A percentile compares a stretch with the other conserved stretches of the same genome.
Evolutionary conservation across 805 yeast genomes (phyloP).

Genomic region (Zygosaccharomyces kombuchaensis): DNA sequence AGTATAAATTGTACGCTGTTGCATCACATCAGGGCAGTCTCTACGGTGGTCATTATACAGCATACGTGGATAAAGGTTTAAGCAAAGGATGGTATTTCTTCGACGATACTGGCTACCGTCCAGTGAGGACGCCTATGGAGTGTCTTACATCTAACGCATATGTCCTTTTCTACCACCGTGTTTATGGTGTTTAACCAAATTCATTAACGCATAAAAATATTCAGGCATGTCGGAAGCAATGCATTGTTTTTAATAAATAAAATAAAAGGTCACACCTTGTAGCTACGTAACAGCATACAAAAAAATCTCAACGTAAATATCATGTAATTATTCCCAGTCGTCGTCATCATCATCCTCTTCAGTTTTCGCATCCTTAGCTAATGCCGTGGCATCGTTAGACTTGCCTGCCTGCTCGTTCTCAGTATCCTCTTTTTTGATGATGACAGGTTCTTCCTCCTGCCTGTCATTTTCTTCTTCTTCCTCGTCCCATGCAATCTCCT

Average conservation of each 20-base stretch:
- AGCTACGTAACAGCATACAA: slow-evolving; percentile 2
- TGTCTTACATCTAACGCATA: slow-evolving; percentile 75
- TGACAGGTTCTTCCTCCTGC: slow-evolving; percentile 17
- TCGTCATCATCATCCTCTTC: slow-evolving; percentile 46
- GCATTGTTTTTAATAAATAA: neutral
- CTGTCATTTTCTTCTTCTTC: slow-evolving; percentile 34
- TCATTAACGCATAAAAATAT: neutral
- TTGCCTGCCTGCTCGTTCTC: slow-evolving; percentile 6
- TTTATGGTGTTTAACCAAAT: slow-evolving; percentile 8
- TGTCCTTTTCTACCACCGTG: slow-evolving; percentile 68
- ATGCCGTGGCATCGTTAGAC: slow-evolving; percentile 7
- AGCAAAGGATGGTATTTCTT: slow-evolving; percentile 70
- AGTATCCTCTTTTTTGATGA: slow-evolving; percentile 13
- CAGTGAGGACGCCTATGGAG: slow-evolving; percentile 43
- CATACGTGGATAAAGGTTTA: slow-evolving; percentile 63
- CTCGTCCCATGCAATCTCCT: slow-evolving; percentile 38
- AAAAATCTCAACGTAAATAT: slow-evolving; percentile 3
- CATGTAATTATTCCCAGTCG: slow-evolving; percentile 50
- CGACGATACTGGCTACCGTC: slow-evolving; percentile 68
- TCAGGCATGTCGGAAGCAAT: neutral
- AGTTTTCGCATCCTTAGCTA: slow-evolving; percentile 18
- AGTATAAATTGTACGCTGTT: slow-evolving; percentile 71
- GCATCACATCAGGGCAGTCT: slow-evolving; percentile 81
- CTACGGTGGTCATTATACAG: slow-evolving; percentile 83
- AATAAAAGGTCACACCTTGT: neutral